phyloP scores from a whole-genome alignment of 2,329 filamentous ascomycete species.

The Monosporascus sp. region DNA sequence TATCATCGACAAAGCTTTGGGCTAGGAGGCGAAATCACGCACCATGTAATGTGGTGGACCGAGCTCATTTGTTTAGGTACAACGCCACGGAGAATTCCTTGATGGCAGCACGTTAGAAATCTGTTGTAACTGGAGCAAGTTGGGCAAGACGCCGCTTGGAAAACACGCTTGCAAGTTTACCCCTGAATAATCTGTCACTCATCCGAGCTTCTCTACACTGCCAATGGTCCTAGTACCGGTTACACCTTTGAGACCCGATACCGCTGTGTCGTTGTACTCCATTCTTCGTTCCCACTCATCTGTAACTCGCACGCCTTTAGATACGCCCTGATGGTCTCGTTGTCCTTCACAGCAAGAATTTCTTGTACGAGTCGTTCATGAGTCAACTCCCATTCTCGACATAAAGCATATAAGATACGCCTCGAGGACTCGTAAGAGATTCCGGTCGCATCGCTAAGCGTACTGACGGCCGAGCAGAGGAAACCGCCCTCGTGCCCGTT shows the following conservation, averaged over 20 bases:
- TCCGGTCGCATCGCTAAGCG: slow-evolving; percentile 19
- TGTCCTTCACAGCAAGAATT: slow-evolving; percentile 3
- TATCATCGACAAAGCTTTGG: too few relatives aligned
- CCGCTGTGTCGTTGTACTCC: slow-evolving; percentile 22
- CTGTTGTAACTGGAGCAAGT: too few relatives aligned
- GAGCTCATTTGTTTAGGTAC: too few relatives aligned
- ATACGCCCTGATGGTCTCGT: slow-evolving; percentile 13
- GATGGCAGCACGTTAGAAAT: too few relatives aligned
- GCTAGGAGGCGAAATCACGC: too few relatives aligned
- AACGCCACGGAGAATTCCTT: too few relatives aligned
- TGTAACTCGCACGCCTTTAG: slow-evolving; percentile 27
- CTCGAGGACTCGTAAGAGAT: slow-evolving; percentile 13
- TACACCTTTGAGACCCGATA: not conserved
- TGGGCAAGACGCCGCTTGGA: too few relatives aligned
- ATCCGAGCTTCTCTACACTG: too few relatives aligned
- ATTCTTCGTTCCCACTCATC: slow-evolving; percentile 19
- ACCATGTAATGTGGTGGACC: too few relatives aligned
- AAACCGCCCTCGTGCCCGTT: slow-evolving; percentile 18
- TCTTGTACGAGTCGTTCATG: slow-evolving; percentile 10
- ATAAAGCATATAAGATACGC: slow-evolving; percentile 11
- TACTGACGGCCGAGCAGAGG: slow-evolving; percentile 26
- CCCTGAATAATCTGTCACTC: too few relatives aligned
- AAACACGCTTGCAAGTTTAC: too few relatives aligned
- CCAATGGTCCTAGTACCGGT: too few relatives aligned
- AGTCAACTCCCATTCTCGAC: slow-evolving; percentile 7